phyloP scores from a whole-genome alignment of 345 rosid species.

The Dimocarpus longan region DNA sequence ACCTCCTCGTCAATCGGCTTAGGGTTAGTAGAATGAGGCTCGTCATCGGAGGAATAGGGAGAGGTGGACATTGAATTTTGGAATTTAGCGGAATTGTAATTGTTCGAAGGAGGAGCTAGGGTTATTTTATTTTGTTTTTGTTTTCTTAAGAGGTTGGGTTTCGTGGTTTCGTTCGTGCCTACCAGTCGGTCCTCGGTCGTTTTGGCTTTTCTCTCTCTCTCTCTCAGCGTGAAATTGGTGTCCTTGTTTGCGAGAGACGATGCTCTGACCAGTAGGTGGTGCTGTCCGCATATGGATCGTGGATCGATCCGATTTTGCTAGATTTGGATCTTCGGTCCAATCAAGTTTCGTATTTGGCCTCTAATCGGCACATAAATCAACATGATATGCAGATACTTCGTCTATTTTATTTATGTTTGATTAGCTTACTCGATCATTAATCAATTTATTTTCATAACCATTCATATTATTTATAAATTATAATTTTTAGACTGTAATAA shows the following conservation, averaged over 20 bases:
- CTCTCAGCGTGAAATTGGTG: not conserved
- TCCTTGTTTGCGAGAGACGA: not conserved
- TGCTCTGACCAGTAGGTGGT: constrained; percentile 21
- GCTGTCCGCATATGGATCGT: not conserved
- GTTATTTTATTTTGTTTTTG: not conserved
- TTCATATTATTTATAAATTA: too few relatives aligned
- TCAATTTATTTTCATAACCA: too few relatives aligned
- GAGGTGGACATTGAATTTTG: constrained; percentile 18
- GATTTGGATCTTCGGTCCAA: not conserved
- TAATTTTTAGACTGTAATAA: too few relatives aligned
- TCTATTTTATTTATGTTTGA: too few relatives aligned
- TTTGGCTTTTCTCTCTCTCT: not conserved
- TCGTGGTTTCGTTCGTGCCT: not conserved
- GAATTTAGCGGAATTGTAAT: not conserved
- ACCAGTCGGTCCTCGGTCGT: constrained; percentile 13
- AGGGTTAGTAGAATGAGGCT: constrained; percentile 8
- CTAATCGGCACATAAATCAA: too few relatives aligned
- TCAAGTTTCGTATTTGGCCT: not conserved
- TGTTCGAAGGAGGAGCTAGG: not conserved
- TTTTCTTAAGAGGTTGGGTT: not conserved
- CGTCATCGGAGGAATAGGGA: constrained; percentile 22
- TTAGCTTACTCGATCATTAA: too few relatives aligned
- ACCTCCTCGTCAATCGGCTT: constrained; percentile 20
- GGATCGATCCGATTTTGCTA: not conserved
- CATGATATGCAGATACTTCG: too few relatives aligned